Percentiles rank a stretch among this genome's conserved stretches.
Conservation (phyloP, 352 stramenopile species). For the Thalassiosira sp. region DNA sequence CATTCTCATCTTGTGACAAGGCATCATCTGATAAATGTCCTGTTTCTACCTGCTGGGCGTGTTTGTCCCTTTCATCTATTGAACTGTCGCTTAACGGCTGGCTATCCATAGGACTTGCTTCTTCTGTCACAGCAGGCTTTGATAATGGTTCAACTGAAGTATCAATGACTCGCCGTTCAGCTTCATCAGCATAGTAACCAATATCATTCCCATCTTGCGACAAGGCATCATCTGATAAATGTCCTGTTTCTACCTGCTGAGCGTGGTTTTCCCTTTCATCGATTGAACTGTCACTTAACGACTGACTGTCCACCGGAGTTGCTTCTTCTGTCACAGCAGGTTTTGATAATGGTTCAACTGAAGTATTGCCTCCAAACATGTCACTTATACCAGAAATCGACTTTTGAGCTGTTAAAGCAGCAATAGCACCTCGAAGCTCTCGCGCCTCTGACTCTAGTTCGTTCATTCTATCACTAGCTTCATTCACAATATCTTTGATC, state of each 20-base stretch:
- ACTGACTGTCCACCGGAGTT: background rate
- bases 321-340: conserved; percentile 3
- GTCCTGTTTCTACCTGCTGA: background rate
- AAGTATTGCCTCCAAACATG: conserved; percentile 11
- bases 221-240: background rate
- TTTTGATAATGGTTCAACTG: background rate
- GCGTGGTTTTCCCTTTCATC: background rate
- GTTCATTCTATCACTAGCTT: conserved; percentile 22
- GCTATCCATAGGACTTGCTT: background rate
- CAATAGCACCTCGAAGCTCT: conserved; percentile 29
- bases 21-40: background rate
- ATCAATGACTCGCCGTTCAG: too few species aligned
- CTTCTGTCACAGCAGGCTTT: background rate
- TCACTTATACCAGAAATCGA: conserved; percentile 2
- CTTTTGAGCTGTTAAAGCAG: conserved; percentile 23
- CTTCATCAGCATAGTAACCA: background rate
- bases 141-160: background rate
- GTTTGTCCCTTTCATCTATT: background rate
- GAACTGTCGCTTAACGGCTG: background rate
- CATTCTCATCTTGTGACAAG: background rate
- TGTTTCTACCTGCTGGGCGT: background rate
- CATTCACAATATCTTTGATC: conserved; percentile 35
- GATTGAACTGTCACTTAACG: background rate
- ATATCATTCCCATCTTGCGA: background rate
- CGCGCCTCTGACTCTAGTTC: conserved; percentile 32